Base-by-base conservation (phyloP, 768 basidiomycete species). In the Pulveroboletus sp. region DNA sequence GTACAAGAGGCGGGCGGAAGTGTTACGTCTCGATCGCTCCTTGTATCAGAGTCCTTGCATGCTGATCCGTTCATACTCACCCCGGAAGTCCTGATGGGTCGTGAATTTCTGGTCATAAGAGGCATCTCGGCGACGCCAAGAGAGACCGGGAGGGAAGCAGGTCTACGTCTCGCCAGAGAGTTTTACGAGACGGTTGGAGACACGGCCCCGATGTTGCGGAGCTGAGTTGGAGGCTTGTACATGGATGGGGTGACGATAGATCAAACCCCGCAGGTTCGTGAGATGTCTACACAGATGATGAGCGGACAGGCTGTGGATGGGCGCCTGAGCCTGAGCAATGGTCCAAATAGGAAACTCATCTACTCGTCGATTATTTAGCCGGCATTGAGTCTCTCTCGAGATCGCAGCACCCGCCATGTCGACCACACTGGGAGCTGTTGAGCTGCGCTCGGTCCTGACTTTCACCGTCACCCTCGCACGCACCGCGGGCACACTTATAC, bases 1-100 rank as follows among this genome's bases (percentile, higher is more conserved):
- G 85, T 89, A 2, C 78, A 88, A 58, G 94, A 95, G 65, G 88
- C 93, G 2, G 94, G 95, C 8, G 82, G 86, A 6, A 69, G 85
- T 18, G 82, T 90, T 6, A 85, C 86, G 21, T 82, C 83, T 24
- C 75, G 82, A 47, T 69, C 70, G 30, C 69, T 69, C 14, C 77
- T 82, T 49, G 58, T 64, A 6, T 62, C 69, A 3, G 70, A 77
- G 1, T 61, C 6, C 24, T 21, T 21, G 15, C 27, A 8, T 5
- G 54, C 58, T 5, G 54, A 66, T 18, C 80, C 82, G 56, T 82
- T 81, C 31, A 75, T 79, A 41, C 76, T 86, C 7, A 83, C 80
- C 2, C 83, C 86, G 47, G 81, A 80, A 12, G 76, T 89, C 26
- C 69, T 93, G 47, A 82, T 78, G 24, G 87, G 89, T 7, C 76